A percentile compares a stretch with the other conserved stretches of the same genome.
phyloP scores from a whole-genome alignment of 352 stramenopile species.

The Phytophthora sp. region DNA sequence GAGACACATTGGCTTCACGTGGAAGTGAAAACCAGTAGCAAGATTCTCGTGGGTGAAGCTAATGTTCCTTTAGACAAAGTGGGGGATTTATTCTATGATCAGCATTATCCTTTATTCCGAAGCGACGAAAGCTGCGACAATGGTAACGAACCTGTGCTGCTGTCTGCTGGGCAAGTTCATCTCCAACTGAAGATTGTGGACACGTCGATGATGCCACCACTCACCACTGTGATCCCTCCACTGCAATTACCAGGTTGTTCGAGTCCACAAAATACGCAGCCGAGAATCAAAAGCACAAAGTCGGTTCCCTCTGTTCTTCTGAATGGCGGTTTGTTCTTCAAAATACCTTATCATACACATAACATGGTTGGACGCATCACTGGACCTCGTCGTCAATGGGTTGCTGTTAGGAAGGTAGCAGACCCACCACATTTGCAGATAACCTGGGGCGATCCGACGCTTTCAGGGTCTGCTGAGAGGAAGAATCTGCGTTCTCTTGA shows the following conservation, averaged over 20 bases:
- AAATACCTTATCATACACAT: constrained; percentile 76
- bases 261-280: neutral
- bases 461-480: constrained; percentile 40
- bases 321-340: constrained; percentile 76
- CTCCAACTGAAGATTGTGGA: constrained; percentile 77
- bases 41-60: constrained; percentile 68
- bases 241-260: constrained; percentile 39
- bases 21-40: constrained; percentile 69
- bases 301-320: constrained; percentile 50
- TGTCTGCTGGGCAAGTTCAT: constrained; percentile 57
- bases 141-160: constrained; percentile 21
- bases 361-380: constrained; percentile 43
- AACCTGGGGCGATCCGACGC: constrained; percentile 73
- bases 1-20: constrained; percentile 58
- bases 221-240: constrained; percentile 25
- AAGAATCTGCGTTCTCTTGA: constrained; percentile 46
- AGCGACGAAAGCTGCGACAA: constrained; percentile 19
- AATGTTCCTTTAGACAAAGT: constrained; percentile 52
- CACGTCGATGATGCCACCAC: constrained; percentile 9
- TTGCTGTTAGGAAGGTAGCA: constrained; percentile 42
- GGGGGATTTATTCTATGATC: constrained; percentile 60
- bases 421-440: constrained; percentile 47
- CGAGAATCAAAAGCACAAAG: constrained; percentile 19
- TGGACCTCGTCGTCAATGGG: constrained; percentile 64
- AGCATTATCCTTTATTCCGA: constrained; percentile 64